These are phyloP conservation scores for Secale cereale DNA, from an alignment of 176 grass and related monocot genomes.

Conservation along the genomic window DNA sequence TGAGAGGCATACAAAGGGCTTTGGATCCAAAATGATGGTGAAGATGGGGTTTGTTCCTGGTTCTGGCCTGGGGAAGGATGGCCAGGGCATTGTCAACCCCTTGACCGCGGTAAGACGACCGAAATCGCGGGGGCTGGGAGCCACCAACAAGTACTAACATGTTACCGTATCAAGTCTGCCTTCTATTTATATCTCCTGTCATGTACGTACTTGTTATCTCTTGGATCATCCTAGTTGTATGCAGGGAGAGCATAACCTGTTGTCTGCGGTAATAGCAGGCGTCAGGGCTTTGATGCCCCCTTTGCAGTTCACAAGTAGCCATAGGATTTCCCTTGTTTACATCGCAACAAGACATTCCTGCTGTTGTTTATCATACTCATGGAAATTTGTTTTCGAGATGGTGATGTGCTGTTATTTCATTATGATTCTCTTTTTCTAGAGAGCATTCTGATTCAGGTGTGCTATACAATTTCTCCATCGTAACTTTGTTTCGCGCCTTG, in stretches of 20 bases:
- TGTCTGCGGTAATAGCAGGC: not conserved
- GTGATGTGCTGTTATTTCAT: no score
- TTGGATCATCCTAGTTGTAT: not conserved
- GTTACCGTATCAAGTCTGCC: not conserved
- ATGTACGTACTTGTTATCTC: not conserved
- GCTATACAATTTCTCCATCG: no score
- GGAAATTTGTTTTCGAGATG: no score
- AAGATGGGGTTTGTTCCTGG: slow-evolving; percentile 85
- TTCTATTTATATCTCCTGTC: not conserved
- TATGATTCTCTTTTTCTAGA: no score
- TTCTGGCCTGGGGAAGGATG: slow-evolving; percentile 69
- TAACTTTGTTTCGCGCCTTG: no score
- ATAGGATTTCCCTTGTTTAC: slow-evolving; percentile 20
- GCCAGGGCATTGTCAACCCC: slow-evolving; percentile 63
- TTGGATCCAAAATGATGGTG: slow-evolving; percentile 90
- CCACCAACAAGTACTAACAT: slow-evolving; percentile 38
- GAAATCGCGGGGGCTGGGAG: slow-evolving; percentile 53
- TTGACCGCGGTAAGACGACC: slow-evolving; percentile 57
- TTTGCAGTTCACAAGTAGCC: not conserved
- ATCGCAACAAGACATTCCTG: not conserved
- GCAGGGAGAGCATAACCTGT: slow-evolving; percentile 10
- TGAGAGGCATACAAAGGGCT: slow-evolving; percentile 93
- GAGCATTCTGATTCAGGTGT: no score
- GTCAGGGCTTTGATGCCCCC: slow-evolving; percentile 8
- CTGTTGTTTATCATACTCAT: slow-evolving; percentile 10